Percentiles rank a stretch among this genome's conserved stretches.
phyloP scores from a whole-genome alignment of 202 grass and related monocot species.

The Eragrostis tef region DNA sequence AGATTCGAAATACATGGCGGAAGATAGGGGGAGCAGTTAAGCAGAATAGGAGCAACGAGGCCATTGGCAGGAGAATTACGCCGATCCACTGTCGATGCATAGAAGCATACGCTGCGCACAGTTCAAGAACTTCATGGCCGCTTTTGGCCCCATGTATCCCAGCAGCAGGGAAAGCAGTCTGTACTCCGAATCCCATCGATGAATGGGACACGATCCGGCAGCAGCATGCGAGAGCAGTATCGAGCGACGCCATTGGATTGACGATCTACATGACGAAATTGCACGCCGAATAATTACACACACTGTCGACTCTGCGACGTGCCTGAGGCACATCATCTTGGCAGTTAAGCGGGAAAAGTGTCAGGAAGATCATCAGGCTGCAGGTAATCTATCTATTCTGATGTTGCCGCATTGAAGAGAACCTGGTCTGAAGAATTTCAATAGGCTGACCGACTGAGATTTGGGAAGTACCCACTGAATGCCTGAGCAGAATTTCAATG shows the following conservation, averaged over 20 bases:
- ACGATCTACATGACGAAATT: neutral
- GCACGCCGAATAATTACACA: neutral
- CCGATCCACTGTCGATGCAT: neutral
- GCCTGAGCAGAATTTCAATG: too few relatives aligned
- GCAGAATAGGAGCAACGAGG: constrained; percentile 13
- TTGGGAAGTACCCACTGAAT: neutral
- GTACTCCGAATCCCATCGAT: neutral
- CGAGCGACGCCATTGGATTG: neutral
- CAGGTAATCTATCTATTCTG: too few relatives aligned
- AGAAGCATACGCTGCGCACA: neutral
- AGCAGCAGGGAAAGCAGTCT: neutral
- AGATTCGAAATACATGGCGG: neutral
- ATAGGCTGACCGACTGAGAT: neutral
- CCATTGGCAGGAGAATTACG: neutral
- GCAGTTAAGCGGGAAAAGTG: neutral
- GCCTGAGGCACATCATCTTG: neutral
- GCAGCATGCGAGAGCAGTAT: neutral
- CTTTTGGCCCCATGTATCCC: neutral
- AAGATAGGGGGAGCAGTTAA: neutral
- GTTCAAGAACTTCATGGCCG: neutral
- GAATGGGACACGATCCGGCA: neutral
- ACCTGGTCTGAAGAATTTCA: neutral
- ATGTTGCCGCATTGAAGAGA: neutral
- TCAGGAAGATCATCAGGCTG: neutral
- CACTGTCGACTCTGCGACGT: too few relatives aligned